phyloP scores from a whole-genome alignment of 2,329 filamentous ascomycete genomes.

The Fusarium torulosum region DNA sequence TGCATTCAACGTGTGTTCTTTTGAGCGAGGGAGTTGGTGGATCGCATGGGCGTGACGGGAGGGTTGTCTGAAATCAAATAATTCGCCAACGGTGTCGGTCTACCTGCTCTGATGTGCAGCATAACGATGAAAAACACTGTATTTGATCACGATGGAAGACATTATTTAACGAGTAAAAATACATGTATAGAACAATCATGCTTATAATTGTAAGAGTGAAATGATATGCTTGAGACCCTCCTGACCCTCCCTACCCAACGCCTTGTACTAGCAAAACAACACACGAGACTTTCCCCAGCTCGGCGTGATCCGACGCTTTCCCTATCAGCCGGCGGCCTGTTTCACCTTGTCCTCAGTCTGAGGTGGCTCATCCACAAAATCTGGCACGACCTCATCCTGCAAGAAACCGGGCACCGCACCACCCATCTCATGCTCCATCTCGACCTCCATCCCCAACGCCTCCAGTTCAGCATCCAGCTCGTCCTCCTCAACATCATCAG shows the following conservation, averaged over 20 bases:
- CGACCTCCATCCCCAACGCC: slow-evolving; percentile 92
- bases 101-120: slow-evolving; percentile 8
- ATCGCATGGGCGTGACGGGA: slow-evolving; percentile 10
- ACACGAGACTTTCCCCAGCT: neutral
- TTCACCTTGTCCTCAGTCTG: slow-evolving; percentile 80
- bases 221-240: slow-evolving; percentile 32
- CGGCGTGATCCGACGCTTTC: neutral
- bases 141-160: neutral
- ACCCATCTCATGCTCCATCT: slow-evolving; percentile 79
- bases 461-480: slow-evolving; percentile 97
- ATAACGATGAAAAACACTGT: neutral
- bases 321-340: slow-evolving; percentile 73
- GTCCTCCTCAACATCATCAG: slow-evolving; percentile 96
- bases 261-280: slow-evolving; percentile 27
- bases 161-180: neutral
- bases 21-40: slow-evolving; percentile 42
- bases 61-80: slow-evolving; percentile 9
- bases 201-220: slow-evolving; percentile 6
- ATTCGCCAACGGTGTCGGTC: slow-evolving; percentile 1
- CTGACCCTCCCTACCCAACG: slow-evolving; percentile 43
- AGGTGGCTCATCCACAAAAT: slow-evolving; percentile 94
- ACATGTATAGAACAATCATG: slow-evolving; percentile 1
- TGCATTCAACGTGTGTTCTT: slow-evolving; percentile 27
- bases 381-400: slow-evolving; percentile 85
- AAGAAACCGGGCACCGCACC: slow-evolving; percentile 84